Base-by-base conservation (phyloP, 768 basidiomycete species). In the Tricholoma matsutake region DNA sequence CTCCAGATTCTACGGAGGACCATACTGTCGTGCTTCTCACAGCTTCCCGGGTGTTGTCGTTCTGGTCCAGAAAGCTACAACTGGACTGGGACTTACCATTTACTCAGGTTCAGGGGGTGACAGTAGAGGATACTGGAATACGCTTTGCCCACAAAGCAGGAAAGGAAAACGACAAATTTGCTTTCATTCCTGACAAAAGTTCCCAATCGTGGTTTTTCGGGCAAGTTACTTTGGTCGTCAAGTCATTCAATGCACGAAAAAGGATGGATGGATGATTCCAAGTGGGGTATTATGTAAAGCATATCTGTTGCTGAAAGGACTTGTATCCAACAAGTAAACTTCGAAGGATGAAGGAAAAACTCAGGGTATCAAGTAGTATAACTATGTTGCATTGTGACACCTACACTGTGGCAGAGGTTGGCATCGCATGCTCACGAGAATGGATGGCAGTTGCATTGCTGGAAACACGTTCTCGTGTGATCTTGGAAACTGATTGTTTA, bases 81-180 rank as follows among this genome's bases (percentile, higher is more conserved):
- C 83, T 96, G 4, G 87, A 91, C 43, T 99, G 96, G 96, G 94
- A 98, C 64, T 77, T 98, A 13, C 88, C 94, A 0, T 86, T 98
- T 71, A 85, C 84, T 18, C 87, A 92, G 65, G 85, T 98, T 3
- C 88, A 92, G 72, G 92, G 92, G 16, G 86, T 98, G 49, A 90
- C 88, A 3, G 86, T 93, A 28, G 96, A 98, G 70, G 89, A 95
- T 68, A 92, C 86, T 14, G 96, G 96, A 1, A 92, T 99, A 68
- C 84, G 91, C 16, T 91, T 94, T 69, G 84, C 89, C 13, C 86
- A 95, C 73, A 96, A 91, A 68, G 76, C 80, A 2, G 91, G 91
- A 60, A 84, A 79, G 68, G 88, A 88, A 59, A 79, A 86, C 60
- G 89, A 93, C 75, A 88, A 83, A 67, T 92, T 91, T 71, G 83